Evolutionary conservation across 108 stramenopile genomes (phyloP), one percentile per base, ranked within the genome.

Genomic region (Stephanodiscus triporus): DNA sequence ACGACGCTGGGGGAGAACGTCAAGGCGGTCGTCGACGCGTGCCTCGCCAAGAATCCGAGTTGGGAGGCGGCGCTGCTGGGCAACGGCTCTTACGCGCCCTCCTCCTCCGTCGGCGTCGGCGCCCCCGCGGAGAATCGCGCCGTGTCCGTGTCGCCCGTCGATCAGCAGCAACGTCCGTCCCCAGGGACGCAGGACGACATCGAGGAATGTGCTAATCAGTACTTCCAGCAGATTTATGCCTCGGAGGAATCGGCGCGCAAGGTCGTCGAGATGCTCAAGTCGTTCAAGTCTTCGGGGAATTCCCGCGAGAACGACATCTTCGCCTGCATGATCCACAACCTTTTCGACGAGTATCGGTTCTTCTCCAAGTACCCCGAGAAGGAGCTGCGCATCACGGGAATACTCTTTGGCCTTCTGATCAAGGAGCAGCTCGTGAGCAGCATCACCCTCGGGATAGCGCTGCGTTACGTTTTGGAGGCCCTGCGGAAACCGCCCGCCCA

Each of bases 361-460:
- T 98, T 98, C 77, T 92, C 96, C 71, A 97, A 95, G 78, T 98
- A 99, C 76, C 97, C 98, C 8, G 99, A 98, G 75, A 98, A 97
- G 75, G 97, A 99, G 70, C 84, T 99, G 26, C 96, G 97, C n/a
- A 97, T 99, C 79, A 99, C 99, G 1, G 99, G 97, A 29, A 95
- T 97, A 66, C 81, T 99, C 20, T 97, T 99, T 71, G 98, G 99
- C 48, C 80, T 95, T 22, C 86, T 99, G 20, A 99, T 99, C 72
- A 95, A 98, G 86, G 97, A 98, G 61, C 97, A 98, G 74, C 84
- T 99, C 4, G 97, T 99, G 14, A 95, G 93, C 79, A 97, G 94
- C 60, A 98, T 99, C 50, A 98, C 99, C 13, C 87, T 99, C 23
- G 99, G 99, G 22, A 98, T 98, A 78, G 98, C 99, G 19, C 77